Evolutionary conservation across 257 asterid species (phyloP).

Genomic region (Datura wrightii): DNA sequence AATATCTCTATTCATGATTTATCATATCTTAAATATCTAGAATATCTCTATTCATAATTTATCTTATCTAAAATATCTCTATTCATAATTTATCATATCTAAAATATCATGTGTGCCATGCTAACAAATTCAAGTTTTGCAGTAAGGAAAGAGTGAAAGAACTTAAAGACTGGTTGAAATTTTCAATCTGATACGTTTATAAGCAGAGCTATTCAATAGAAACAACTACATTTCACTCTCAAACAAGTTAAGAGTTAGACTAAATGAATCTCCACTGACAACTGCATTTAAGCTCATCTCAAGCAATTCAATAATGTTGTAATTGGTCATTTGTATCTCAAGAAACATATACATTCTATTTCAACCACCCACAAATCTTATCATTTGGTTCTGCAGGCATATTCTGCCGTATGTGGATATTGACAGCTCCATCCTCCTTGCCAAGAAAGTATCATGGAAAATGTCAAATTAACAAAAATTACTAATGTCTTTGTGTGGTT

Average conservation of each 20-base stretch:
- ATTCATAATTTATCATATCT: no score
- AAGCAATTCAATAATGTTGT: neutral
- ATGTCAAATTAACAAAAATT: neutral
- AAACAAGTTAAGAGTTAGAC: neutral
- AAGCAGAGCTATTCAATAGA: neutral
- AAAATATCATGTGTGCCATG: no score
- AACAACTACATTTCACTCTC: neutral
- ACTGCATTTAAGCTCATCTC: neutral
- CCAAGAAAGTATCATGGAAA: conserved; percentile 12
- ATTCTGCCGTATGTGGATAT: neutral
- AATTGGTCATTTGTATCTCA: neutral
- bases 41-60: no score
- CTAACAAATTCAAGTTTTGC: neutral
- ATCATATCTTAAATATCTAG: no score
- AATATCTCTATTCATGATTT: no score
- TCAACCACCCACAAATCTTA: conserved; percentile 23
- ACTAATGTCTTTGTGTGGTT: conserved; percentile 10
- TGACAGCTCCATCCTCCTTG: conserved; percentile 7
- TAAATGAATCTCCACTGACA: neutral
- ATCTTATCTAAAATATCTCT: no score
- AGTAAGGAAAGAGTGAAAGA: neutral
- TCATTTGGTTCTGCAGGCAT: conserved; percentile 15
- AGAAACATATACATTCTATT: conserved; percentile 15
- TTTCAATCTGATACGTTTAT: neutral
- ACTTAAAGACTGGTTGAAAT: neutral